These are phyloP conservation scores for Aspergillus eucalypticola DNA, from an alignment of 2,329 filamentous ascomycete genomes.

Conservation along the genomic window DNA sequence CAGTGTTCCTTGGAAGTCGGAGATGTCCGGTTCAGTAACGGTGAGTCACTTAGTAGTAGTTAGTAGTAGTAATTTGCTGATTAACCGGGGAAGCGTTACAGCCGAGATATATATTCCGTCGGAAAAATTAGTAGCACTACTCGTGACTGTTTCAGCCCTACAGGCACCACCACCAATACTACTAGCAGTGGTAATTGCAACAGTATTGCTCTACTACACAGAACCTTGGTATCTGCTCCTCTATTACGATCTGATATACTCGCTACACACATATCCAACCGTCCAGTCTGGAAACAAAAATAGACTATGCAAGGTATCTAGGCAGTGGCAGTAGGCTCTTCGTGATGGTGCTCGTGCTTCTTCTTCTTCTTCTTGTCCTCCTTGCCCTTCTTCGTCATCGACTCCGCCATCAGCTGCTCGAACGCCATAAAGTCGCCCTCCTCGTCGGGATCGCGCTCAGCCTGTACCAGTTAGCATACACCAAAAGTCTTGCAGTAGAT, in stretches of 20 bases:
- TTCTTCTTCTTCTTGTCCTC: conserved; percentile 71
- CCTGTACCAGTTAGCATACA: conserved; percentile 53
- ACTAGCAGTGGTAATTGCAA: too few relatives aligned
- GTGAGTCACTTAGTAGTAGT: too few relatives aligned
- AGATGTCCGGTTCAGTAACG: background rate
- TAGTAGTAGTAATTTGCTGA: too few relatives aligned
- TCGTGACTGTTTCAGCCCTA: too few relatives aligned
- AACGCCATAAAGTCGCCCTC: conserved; percentile 99
- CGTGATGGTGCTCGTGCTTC: conserved; percentile 38
- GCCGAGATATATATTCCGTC: background rate
- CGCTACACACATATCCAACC: conserved; percentile 10
- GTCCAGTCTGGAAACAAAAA: conserved; percentile 4
- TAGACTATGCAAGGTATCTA: conserved; percentile 4
- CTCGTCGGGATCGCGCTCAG: conserved; percentile 86
- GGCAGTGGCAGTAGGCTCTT: conserved; percentile 15
- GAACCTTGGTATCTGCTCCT: too few relatives aligned
- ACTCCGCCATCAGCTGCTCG: conserved; percentile 95
- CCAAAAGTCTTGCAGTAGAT: background rate
- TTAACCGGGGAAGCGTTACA: too few relatives aligned
- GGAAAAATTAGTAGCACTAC: too few relatives aligned
- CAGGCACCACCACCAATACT: too few relatives aligned
- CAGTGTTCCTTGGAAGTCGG: background rate
- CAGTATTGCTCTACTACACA: background rate
- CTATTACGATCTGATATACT: background rate
- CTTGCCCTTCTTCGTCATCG: conserved; percentile 88